These are phyloP conservation scores for Penicillium pulvis DNA, from an alignment of 495 filamentous ascomycete species.

Conservation along the genomic window DNA sequence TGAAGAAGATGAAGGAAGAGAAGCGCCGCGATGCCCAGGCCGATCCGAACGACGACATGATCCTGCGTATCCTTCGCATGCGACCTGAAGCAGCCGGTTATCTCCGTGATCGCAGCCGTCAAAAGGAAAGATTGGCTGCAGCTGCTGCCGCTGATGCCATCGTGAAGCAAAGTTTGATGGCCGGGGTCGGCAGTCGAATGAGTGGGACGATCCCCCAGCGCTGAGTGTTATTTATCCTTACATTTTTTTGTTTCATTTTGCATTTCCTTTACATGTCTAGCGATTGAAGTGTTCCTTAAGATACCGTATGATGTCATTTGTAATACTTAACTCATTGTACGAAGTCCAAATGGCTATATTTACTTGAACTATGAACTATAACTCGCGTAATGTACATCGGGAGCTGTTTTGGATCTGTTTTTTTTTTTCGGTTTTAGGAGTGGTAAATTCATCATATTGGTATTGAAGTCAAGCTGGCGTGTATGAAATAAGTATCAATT, in stretches of 20 bases:
- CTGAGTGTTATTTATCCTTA: conserved; percentile 23
- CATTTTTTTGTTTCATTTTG: conserved; percentile 17
- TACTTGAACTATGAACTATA: neutral
- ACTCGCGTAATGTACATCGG: neutral
- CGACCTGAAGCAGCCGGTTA: conserved; percentile 90
- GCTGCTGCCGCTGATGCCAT: conserved; percentile 91
- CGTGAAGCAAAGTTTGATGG: conserved; percentile 84
- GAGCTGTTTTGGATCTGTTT: neutral
- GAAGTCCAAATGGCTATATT: neutral
- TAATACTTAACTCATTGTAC: conserved; percentile 3
- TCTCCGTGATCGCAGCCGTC: conserved; percentile 84
- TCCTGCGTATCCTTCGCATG: conserved; percentile 93
- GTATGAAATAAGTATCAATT: too few relatives aligned
- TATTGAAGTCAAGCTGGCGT: too few relatives aligned
- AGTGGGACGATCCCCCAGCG: conserved; percentile 53
- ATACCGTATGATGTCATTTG: conserved; percentile 3
- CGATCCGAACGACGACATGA: conserved; percentile 98
- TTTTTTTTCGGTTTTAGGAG: too few relatives aligned
- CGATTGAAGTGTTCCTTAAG: conserved; percentile 13
- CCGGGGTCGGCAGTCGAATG: conserved; percentile 66
- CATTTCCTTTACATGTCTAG: conserved; percentile 14
- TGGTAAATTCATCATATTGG: too few relatives aligned
- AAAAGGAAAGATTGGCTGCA: conserved; percentile 91
- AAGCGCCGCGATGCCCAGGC: conserved; percentile 94
- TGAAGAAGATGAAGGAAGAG: conserved; percentile 93